These are phyloP conservation scores for Epichloe gansuensis DNA, from an alignment of 2,329 filamentous ascomycete genomes.

Conservation along the genomic window DNA sequence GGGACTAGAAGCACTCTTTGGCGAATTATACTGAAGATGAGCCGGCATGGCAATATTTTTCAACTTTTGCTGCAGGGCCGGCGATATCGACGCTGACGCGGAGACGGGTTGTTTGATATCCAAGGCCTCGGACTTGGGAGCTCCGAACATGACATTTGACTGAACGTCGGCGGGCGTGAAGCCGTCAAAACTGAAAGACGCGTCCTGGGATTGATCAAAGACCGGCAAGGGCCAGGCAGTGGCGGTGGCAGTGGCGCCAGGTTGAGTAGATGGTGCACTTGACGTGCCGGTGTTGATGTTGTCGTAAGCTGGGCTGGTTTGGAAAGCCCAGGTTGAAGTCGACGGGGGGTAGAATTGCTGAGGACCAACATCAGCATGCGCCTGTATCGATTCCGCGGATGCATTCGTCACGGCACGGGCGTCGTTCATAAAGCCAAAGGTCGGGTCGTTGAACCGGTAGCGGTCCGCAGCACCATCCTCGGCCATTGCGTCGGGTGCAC, in stretches of 20 bases:
- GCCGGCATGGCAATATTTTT: conserved; percentile 52
- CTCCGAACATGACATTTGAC: conserved; percentile 20
- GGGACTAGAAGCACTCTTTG: conserved; percentile 45
- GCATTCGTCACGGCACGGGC: conserved; percentile 16
- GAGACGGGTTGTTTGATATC: conserved; percentile 7
- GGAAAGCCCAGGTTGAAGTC: conserved; percentile 33
- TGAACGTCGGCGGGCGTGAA: conserved; percentile 22
- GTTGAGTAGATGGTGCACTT: conserved; percentile 20
- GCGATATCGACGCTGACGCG: conserved; percentile 30
- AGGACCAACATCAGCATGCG: conserved; percentile 20
- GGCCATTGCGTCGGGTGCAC: conserved; percentile 20
- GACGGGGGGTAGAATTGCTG: conserved; percentile 18
- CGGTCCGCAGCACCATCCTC: conserved; percentile 26
- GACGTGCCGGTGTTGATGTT: conserved; percentile 26
- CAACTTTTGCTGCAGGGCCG: conserved; percentile 39
- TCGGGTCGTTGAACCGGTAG: conserved; percentile 32
- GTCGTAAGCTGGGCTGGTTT: conserved; percentile 34
- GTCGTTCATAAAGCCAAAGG: conserved; percentile 25
- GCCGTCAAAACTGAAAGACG: conserved; percentile 19
- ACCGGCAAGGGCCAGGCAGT: conserved; percentile 23
- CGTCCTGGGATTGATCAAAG: conserved; percentile 22
- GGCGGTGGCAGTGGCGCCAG: conserved; percentile 20
- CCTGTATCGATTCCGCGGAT: conserved; percentile 19
- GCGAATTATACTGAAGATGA: conserved; percentile 47
- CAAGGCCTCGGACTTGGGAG: conserved; percentile 1